Evolutionary conservation across 2,329 filamentous ascomycete genomes (phyloP).

Genomic region (Myriosclerotinia curreyana): DNA sequence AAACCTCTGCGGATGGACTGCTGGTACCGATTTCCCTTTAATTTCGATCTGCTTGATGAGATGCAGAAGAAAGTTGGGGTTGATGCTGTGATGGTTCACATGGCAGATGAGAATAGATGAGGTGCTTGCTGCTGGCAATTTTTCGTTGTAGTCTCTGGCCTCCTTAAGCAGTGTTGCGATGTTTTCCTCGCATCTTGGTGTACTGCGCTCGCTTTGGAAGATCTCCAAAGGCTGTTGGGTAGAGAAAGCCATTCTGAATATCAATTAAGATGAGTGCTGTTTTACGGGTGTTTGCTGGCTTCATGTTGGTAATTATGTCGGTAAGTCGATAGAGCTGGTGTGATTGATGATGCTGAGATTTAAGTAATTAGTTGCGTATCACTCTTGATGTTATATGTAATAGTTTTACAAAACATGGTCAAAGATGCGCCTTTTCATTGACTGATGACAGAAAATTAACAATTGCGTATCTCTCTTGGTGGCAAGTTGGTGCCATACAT

Average conservation of each 20-base stretch:
- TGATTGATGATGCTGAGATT: not conserved
- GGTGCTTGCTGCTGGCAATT: not conserved
- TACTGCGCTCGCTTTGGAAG: conserved; percentile 7
- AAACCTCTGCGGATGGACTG: not conserved
- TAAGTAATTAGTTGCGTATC: not conserved
- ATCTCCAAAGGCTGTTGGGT: conserved; percentile 7
- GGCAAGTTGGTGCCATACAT: not conserved
- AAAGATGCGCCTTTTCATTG: not conserved
- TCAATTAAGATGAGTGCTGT: conserved; percentile 12
- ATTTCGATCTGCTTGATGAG: conserved; percentile 7
- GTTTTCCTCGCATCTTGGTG: conserved; percentile 2
- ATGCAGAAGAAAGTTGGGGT: not conserved
- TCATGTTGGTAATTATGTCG: not conserved
- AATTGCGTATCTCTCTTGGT: not conserved
- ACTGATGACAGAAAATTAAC: not conserved
- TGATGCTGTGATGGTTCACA: conserved; percentile 11
- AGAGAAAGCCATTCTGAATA: not conserved
- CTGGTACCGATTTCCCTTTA: not conserved
- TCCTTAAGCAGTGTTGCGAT: not conserved
- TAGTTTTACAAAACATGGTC: not conserved
- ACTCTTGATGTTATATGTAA: not conserved
- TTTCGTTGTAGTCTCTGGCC: conserved; percentile 4
- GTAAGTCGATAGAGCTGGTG: not conserved
- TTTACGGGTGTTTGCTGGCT: conserved; percentile 1
- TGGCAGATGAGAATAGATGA: conserved; percentile 4